Evolutionary conservation across 768 basidiomycete species (phyloP).

Genomic region (Clitopilus hobsonii): DNA sequence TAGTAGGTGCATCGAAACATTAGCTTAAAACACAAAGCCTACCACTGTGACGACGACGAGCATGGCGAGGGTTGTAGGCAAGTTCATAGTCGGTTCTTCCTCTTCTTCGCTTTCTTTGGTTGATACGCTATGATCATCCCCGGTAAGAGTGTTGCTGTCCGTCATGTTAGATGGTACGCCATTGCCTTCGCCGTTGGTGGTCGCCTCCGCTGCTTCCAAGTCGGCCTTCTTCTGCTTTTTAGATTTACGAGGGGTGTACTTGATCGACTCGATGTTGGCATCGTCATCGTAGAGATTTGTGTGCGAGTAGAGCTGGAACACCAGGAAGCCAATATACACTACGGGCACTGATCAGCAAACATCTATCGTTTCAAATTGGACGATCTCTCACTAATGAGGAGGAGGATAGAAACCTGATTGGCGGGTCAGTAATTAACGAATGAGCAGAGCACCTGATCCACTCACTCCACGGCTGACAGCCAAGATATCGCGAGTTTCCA

Average conservation of each 20-base stretch:
- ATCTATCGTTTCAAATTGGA: neutral
- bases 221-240: conserved; percentile 16
- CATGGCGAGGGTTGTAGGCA: conserved; percentile 47
- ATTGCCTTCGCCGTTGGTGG: neutral
- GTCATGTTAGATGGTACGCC: conserved; percentile 9
- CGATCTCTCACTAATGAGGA: conserved; percentile 63
- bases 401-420: conserved; percentile 71
- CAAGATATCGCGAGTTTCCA: conserved; percentile 44
- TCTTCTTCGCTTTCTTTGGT: conserved; percentile 34
- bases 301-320: conserved; percentile 79
- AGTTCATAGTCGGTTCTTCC: conserved; percentile 51
- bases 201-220: conserved; percentile 19
- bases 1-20: too few relatives aligned
- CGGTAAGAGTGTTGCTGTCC: conserved; percentile 8
- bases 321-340: conserved; percentile 76
- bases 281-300: conserved; percentile 58
- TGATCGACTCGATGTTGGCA: conserved; percentile 27
- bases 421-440: neutral
- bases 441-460: conserved; percentile 8
- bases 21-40: conserved; percentile 20
- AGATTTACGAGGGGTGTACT: conserved; percentile 21
- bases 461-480: conserved; percentile 72
- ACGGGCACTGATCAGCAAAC: conserved; percentile 16
- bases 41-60: conserved; percentile 63
- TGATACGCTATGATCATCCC: conserved; percentile 1